Evolutionary conservation across 1,139 yeast genomes (phyloP).

Genomic region (Saccharomyces hybrid): DNA sequence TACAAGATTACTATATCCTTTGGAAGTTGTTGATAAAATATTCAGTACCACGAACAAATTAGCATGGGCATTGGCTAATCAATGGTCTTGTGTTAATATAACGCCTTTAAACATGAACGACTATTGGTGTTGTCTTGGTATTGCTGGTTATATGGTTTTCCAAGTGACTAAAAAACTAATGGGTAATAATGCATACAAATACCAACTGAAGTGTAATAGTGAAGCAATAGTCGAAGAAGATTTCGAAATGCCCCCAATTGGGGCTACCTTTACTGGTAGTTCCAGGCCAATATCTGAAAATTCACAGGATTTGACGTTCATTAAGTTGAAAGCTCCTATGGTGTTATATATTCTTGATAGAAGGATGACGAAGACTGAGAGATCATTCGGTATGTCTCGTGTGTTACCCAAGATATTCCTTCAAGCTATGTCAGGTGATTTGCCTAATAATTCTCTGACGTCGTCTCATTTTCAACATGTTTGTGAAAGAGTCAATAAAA

Average conservation of each 20-base stretch:
- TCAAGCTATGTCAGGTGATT: constrained; percentile 93
- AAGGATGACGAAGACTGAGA: constrained; percentile 92
- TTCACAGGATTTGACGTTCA: constrained; percentile 45
- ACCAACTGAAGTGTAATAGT: constrained; percentile 53
- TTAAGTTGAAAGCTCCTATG: constrained; percentile 75
- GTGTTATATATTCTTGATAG: constrained; percentile 79
- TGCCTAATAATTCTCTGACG: constrained; percentile 68
- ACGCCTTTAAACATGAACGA: constrained; percentile 76
- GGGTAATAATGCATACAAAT: constrained; percentile 80
- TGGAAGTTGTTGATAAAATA: constrained; percentile 73
- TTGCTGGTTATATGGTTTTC: constrained; percentile 74
- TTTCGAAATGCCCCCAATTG: constrained; percentile 72
- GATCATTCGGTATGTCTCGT: constrained; percentile 83
- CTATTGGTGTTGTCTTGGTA: constrained; percentile 87
- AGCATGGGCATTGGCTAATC: constrained; percentile 67
- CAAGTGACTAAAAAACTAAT: constrained; percentile 61
- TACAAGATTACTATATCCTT: constrained; percentile 62
- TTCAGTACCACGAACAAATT: constrained; percentile 60
- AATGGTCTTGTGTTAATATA: constrained; percentile 92
- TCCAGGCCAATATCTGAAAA: constrained; percentile 49
- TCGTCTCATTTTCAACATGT: constrained; percentile 82
- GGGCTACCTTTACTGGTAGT: constrained; percentile 52
- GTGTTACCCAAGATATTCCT: constrained; percentile 85
- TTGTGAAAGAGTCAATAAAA: constrained; percentile 90
- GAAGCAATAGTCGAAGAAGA: constrained; percentile 67